Evolutionary conservation across 2,329 filamentous ascomycete species (phyloP).

Genomic region (Sclerotinia spermophila): DNA sequence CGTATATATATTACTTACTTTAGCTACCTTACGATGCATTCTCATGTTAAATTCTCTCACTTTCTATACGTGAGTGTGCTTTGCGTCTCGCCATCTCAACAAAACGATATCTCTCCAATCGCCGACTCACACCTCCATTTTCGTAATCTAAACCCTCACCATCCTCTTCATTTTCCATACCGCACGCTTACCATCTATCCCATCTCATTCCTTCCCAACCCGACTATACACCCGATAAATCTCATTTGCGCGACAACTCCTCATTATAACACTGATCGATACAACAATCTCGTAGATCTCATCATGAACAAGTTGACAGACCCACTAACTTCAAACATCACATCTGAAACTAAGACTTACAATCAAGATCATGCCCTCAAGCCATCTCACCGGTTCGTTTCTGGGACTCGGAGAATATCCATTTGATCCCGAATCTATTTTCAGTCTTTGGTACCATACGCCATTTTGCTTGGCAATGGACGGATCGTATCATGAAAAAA

Average conservation of each 20-base stretch:
- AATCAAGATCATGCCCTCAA: background rate
- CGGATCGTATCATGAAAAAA: background rate
- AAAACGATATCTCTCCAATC: background rate
- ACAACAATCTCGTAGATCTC: background rate
- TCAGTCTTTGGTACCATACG: background rate
- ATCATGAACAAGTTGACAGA: background rate
- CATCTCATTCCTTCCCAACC: background rate
- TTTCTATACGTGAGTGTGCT: background rate
- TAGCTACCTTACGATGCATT: background rate
- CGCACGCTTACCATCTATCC: background rate
- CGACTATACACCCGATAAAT: background rate
- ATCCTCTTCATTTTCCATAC: background rate
- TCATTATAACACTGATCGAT: background rate
- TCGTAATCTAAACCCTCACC: background rate
- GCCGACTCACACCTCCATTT: background rate
- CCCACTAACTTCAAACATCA: background rate
- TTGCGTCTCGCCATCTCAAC: constrained; percentile 3
- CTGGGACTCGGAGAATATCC: constrained; percentile 1
- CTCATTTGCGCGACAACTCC: background rate
- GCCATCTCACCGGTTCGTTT: background rate
- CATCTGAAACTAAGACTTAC: constrained; percentile 1
- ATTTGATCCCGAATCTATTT: constrained; percentile 1
- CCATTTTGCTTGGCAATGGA: background rate
- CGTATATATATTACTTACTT: background rate
- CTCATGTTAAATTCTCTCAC: background rate